Base-by-base conservation (phyloP, 495 filamentous ascomycete genomes). In the Penicillium maclennaniae region DNA sequence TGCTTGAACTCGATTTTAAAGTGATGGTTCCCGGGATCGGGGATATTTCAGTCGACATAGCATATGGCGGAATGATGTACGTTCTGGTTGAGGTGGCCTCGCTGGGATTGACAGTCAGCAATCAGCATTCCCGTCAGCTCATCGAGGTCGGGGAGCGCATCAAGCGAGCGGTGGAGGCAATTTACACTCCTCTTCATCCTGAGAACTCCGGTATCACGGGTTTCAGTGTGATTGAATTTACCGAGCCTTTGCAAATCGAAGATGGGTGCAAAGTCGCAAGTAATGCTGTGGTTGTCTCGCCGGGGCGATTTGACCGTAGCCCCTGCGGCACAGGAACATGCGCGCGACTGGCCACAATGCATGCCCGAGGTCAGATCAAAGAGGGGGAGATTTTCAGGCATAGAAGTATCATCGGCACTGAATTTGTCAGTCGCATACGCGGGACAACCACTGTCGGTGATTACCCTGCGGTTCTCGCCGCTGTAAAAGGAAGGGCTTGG, bases 21-120 rank as follows among this genome's bases (percentile, higher is more conserved):
- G 56, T 72, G 4, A 25, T 55, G 7, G 69, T 71, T 8, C 66
- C 64, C 1, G 68, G 66, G 0, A 6, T 72, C 5, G 68, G 68
- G 0, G 43, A 56, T 31, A 47, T 71, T 4, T 39, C 26, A 2
- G 62, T 68, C 19, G 69, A 72, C 51, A 67, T 72, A 37, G 69
- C 63, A 6, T 72, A 59, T 28, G 68, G 69, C 7, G 69, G 69
- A 1, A 72, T 71, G 69, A 68, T 69, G 43, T 71, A 63, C 43
- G 58, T 61, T 7, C 20, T 71, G n/a, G 66, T 71, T 6, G 69
- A 71, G 47, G 68, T 53, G 1, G 53, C 53, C 6, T 58, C 58
- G 0, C 8, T 71, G 10, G 66, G 65, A 0, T 34, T 72, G 34
- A 45, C 23, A 25, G 36, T 72, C 17, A 26, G 62, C 10, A 60